Evolutionary conservation across 192 early-diverging fungal genomes (phyloP).

Genomic region (Irineochytrium annulatum): DNA sequence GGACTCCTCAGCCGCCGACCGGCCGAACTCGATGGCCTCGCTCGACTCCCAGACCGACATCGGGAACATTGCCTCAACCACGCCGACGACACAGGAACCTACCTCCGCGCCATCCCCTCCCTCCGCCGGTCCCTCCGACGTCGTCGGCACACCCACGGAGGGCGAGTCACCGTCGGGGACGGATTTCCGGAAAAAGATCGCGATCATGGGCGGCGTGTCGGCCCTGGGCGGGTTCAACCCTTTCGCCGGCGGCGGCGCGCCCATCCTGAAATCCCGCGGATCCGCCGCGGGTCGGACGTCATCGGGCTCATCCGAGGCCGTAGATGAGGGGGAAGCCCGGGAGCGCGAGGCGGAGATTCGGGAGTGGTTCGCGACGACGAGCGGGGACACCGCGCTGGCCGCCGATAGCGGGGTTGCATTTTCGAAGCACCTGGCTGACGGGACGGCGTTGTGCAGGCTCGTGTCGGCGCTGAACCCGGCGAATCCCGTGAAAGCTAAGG

Average conservation of each 20-base stretch:
- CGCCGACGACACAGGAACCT: too few relatives aligned
- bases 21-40: too few relatives aligned
- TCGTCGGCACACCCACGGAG: too few relatives aligned
- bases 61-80: too few relatives aligned
- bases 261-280: slow-evolving; percentile 12
- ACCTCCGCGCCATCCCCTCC: too few relatives aligned
- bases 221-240: slow-evolving; percentile 26
- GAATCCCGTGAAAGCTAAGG: slow-evolving; percentile 9
- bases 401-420: background rate
- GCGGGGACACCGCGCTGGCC: background rate
- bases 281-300: background rate
- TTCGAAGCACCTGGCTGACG: slow-evolving; percentile 13
- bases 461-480: slow-evolving; percentile 9
- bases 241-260: slow-evolving; percentile 12
- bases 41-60: too few relatives aligned
- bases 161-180: too few relatives aligned
- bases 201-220: slow-evolving; percentile 21
- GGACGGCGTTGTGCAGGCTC: slow-evolving; percentile 16
- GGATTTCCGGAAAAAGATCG: slow-evolving; percentile 19
- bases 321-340: slow-evolving; percentile 7
- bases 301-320: background rate
- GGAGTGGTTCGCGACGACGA: slow-evolving; percentile 7
- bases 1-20: too few relatives aligned
- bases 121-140: too few relatives aligned
- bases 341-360: slow-evolving; percentile 6